phyloP scores from a whole-genome alignment of 495 filamentous ascomycete genomes.

The Daldinia concentrica region DNA sequence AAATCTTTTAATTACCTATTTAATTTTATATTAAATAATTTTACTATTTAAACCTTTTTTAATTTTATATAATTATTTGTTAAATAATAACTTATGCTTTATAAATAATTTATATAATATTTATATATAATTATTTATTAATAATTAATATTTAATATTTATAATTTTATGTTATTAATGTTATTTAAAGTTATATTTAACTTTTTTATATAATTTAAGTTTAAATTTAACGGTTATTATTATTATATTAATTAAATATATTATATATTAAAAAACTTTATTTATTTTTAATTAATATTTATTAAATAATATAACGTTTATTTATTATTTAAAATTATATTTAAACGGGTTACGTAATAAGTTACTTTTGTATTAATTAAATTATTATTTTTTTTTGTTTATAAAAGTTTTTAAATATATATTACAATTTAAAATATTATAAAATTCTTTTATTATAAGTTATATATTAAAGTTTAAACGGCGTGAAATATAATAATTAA shows the following conservation, averaged over 20 bases:
- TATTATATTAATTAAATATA: not conserved
- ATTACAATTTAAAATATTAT: not conserved
- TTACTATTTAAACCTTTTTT: not conserved
- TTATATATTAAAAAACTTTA: not conserved
- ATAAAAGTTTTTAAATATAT: not conserved
- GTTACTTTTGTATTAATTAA: not conserved
- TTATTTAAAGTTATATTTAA: not conserved
- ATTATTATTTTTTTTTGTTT: not conserved
- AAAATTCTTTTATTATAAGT: too few relatives aligned
- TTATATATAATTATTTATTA: not conserved
- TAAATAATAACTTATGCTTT: not conserved
- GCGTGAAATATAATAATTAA: not conserved
- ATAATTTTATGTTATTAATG: not conserved
- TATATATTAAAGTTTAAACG: not conserved
- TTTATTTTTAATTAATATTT: not conserved
- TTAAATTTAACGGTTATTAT: not conserved
- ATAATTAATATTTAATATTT: not conserved
- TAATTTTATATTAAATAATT: not conserved
- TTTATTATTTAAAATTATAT: not conserved
- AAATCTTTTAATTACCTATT: not conserved
- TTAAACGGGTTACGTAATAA: not conserved
- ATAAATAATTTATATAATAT: not conserved
- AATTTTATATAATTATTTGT: not conserved
- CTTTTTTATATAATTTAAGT: not conserved
- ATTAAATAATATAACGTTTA: not conserved